phyloP scores from a whole-genome alignment of 768 basidiomycete species.

The Fomitopsis pulvina region DNA sequence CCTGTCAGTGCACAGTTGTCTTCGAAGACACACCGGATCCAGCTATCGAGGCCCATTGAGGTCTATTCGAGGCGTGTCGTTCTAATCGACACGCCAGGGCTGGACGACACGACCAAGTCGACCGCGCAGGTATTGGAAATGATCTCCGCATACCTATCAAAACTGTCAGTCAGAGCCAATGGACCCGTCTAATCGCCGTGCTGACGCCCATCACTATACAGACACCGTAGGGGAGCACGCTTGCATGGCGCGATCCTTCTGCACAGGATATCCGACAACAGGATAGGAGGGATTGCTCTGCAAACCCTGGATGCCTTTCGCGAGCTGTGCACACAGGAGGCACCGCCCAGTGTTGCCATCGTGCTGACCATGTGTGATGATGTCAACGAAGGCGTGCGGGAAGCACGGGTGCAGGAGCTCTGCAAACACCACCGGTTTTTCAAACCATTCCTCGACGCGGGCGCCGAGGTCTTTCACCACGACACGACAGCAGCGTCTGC shows the following conservation, averaged over 20 bases:
- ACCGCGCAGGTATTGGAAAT: slow-evolving; percentile 2
- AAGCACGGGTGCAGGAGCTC: slow-evolving; percentile 7
- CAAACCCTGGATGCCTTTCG: slow-evolving; percentile 20
- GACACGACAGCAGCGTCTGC: neutral
- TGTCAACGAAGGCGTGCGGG: slow-evolving; percentile 7
- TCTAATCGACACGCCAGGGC: slow-evolving; percentile 56
- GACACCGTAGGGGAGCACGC: slow-evolving; percentile 10
- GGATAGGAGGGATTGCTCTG: slow-evolving; percentile 14
- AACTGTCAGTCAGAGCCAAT: slow-evolving; percentile 1
- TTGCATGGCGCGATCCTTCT: slow-evolving; percentile 20
- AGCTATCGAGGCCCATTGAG: slow-evolving; percentile 36
- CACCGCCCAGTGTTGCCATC: slow-evolving; percentile 21
- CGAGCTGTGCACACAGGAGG: slow-evolving; percentile 18
- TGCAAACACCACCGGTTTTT: neutral
- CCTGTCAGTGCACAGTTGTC: slow-evolving; percentile 38
- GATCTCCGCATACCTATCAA: neutral
- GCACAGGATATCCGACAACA: slow-evolving; percentile 19
- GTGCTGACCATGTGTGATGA: slow-evolving; percentile 25
- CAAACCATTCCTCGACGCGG: neutral
- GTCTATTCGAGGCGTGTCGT: slow-evolving; percentile 37
- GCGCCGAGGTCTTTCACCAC: neutral
- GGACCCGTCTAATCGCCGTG: neutral
- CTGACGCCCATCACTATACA: slow-evolving; percentile 2
- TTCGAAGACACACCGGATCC: slow-evolving; percentile 47
- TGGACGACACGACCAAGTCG: slow-evolving; percentile 40